A percentile compares a stretch with the other conserved stretches of the same genome.
phyloP scores from a whole-genome alignment of 2,329 filamentous ascomycete species.

The Penicillium sp. region DNA sequence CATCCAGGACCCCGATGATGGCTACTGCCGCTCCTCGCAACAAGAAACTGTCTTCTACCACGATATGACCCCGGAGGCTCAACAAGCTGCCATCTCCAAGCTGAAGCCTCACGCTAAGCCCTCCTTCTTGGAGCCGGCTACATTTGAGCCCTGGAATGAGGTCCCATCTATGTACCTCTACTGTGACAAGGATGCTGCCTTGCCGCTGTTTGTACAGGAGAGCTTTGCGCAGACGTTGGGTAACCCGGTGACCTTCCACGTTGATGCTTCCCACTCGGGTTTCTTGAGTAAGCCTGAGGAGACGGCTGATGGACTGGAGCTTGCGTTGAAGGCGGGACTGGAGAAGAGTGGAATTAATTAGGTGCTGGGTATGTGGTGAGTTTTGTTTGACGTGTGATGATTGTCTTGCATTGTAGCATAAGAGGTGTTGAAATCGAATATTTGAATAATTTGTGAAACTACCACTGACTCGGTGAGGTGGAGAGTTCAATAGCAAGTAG shows the following conservation, averaged over 20 bases:
- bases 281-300: constrained; percentile 47
- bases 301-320: constrained; percentile 42
- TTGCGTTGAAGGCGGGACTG: constrained; percentile 32
- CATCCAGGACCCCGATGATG: constrained; percentile 22
- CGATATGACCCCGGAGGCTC: constrained; percentile 35
- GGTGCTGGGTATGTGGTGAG: not conserved
- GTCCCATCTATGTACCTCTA: constrained; percentile 44
- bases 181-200: constrained; percentile 43
- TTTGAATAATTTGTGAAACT: not conserved
- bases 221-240: constrained; percentile 37
- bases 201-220: constrained; percentile 41
- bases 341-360: constrained; percentile 20
- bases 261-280: constrained; percentile 47
- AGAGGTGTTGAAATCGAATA: not conserved
- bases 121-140: constrained; percentile 34
- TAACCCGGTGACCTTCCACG: constrained; percentile 39
- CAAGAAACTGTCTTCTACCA: constrained; percentile 37
- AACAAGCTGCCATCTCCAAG: constrained; percentile 30
- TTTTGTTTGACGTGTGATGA: not conserved
- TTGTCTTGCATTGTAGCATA: not conserved
- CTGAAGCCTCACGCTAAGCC: constrained; percentile 34
- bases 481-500: too few species aligned
- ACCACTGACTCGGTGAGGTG: too few species aligned
- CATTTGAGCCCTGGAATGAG: constrained; percentile 41
- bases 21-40: constrained; percentile 25